Base-by-base conservation (phyloP, 1,284 basidiomycete genomes). In the Inonotus hispidus region DNA sequence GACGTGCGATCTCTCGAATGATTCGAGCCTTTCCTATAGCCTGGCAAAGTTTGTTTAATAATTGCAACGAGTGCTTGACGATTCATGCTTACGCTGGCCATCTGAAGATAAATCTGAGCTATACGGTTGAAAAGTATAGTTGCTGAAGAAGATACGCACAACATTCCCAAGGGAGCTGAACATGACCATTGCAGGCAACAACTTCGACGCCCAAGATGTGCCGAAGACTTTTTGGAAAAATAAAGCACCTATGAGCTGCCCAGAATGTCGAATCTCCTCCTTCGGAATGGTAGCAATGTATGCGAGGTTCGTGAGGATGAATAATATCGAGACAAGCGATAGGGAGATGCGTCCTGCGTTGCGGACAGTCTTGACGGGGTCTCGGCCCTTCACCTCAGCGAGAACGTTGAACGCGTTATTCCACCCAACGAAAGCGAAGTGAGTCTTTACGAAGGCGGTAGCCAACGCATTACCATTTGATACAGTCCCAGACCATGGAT, bases 221-320 rank as follows among this genome's bases (percentile, higher is more conserved):
- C 80, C 79, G 62, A 82, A 83, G 29, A 83, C 79, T 47, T 76
- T 73, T n/a, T 72, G 64, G 68, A 83, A 82, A 70, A 82, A 83
- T 25, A 77, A 67, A 7, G 77, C 77, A 2, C 80, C 82, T 11
- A 81, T 74, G 13, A 81, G 73, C 62, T 80, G 73, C 10, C 75
- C 72, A 0, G 77, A 77, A 16, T 67, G 67, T 32, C 72, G 69
- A 53, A 82, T 77, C 19, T 77, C 69, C 13, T 76, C 75, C 60
- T 74, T 74, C 0, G 80, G 79, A 29, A 82, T 75, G 63, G 71
- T 69, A 6, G 68, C 67, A 27, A 75, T 68, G 65, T 73, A 70
- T 2, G 79, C 79, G 53, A 82, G 71, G 65, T 82, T 81, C 54
- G 74, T 73, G 46, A 82, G 73, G 54, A 80, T 67, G 63, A 80